phyloP scores from a whole-genome alignment of 2,329 filamentous ascomycete species.

The Colletotrichum sojae region DNA sequence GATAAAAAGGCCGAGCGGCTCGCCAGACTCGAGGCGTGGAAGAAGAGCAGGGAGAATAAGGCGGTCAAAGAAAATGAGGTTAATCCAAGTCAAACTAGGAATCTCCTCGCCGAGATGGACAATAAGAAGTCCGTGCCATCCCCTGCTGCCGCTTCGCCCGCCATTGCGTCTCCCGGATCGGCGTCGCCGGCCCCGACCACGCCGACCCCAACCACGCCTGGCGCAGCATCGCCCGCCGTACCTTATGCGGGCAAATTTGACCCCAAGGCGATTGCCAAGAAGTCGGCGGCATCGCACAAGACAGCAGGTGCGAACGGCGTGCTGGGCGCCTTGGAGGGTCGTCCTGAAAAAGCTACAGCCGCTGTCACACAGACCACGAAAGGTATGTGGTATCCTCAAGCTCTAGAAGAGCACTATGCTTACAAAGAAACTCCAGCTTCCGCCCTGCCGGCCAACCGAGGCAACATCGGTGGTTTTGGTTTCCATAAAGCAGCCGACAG shows the following conservation, averaged over 20 bases:
- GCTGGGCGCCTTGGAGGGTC: constrained; percentile 62
- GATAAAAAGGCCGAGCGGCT: constrained; percentile 86
- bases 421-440: constrained; percentile 56
- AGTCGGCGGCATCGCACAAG: constrained; percentile 73
- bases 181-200: constrained; percentile 49
- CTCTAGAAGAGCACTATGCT: constrained; percentile 37
- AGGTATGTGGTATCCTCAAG: constrained; percentile 49
- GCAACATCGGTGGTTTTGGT: constrained; percentile 87
- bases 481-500: constrained; percentile 78
- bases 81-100: constrained; percentile 74
- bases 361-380: constrained; percentile 51
- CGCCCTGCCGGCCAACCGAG: constrained; percentile 75
- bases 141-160: constrained; percentile 63
- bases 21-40: constrained; percentile 91
- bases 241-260: constrained; percentile 86
- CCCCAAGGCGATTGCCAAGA: constrained; percentile 88
- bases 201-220: constrained; percentile 55
- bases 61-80: constrained; percentile 80
- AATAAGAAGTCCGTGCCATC: constrained; percentile 73
- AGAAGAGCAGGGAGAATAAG: constrained; percentile 86
- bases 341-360: constrained; percentile 52
- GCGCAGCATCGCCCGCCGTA: constrained; percentile 65
- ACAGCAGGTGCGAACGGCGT: constrained; percentile 65
- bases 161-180: constrained; percentile 29
- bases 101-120: constrained; percentile 80